Evolutionary conservation across 148 eudicot genomes (phyloP).

Genomic region (Amaranthus palmeri): DNA sequence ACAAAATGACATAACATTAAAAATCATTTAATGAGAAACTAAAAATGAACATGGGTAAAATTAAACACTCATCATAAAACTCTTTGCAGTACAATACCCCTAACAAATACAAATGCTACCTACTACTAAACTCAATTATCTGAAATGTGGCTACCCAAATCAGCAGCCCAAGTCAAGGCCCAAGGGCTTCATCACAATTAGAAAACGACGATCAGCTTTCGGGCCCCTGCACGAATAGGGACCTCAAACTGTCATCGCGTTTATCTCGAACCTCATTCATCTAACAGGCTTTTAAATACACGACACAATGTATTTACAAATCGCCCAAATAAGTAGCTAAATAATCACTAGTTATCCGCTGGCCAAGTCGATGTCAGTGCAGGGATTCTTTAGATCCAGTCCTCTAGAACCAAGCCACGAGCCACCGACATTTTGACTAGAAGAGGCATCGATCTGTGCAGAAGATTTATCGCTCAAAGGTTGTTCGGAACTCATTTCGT

Average conservation of each 20-base stretch:
- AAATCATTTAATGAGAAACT: constrained; percentile 16
- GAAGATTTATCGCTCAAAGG: constrained; percentile 25
- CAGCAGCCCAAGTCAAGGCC: constrained; percentile 20
- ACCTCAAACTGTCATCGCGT: neutral
- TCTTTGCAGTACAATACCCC: constrained; percentile 12
- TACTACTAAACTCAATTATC: constrained; percentile 26
- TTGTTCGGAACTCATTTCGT: constrained; percentile 28
- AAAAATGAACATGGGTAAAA: constrained; percentile 15
- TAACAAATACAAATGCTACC: constrained; percentile 19
- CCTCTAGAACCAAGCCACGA: constrained; percentile 32
- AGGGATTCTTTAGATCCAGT: constrained; percentile 27
- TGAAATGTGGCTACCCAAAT: constrained; percentile 16
- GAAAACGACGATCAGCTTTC: neutral
- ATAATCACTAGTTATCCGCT: constrained; percentile 22
- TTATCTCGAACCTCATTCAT: constrained; percentile 19
- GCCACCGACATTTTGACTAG: constrained; percentile 22
- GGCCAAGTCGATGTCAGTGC: constrained; percentile 41
- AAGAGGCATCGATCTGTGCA: constrained; percentile 18
- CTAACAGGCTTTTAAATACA: constrained; percentile 23
- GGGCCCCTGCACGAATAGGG: neutral
- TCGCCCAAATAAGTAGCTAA: constrained; percentile 11
- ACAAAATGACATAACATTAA: neutral
- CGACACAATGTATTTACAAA: constrained; percentile 37
- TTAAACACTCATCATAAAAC: constrained; percentile 23
- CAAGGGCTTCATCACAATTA: neutral